These are phyloP conservation scores for Curvularia sp. DNA, from an alignment of 2,329 filamentous ascomycete species.

Conservation along the genomic window DNA sequence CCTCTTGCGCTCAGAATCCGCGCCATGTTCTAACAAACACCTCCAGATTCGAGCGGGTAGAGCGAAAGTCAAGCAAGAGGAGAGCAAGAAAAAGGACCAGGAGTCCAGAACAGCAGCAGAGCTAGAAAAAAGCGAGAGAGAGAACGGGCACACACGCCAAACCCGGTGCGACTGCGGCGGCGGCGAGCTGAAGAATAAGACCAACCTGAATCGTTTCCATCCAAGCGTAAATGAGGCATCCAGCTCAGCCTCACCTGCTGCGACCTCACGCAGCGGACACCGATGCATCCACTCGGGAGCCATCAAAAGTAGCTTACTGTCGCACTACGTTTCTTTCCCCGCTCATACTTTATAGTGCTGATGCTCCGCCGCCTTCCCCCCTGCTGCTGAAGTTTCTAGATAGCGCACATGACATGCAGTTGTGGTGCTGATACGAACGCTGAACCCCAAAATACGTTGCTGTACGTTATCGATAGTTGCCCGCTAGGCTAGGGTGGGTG, in stretches of 20 bases:
- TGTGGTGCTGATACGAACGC: too few relatives aligned
- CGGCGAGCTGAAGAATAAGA: conserved; percentile 9
- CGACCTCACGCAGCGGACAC: not conserved
- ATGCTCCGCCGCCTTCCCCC: too few relatives aligned
- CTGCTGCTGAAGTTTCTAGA: too few relatives aligned
- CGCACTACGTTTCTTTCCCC: conserved; percentile 2
- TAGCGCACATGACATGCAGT: too few relatives aligned
- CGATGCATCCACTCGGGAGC: conserved; percentile 9
- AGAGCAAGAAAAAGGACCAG: not conserved
- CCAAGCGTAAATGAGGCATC: conserved; percentile 7
- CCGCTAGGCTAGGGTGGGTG: too few relatives aligned
- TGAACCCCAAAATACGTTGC: too few relatives aligned
- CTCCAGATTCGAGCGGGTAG: not conserved
- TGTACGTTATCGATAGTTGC: too few relatives aligned
- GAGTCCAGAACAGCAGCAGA: not conserved
- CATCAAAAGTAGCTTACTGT: conserved; percentile 12
- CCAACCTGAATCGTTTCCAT: not conserved
- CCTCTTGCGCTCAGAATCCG: not conserved
- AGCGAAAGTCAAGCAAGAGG: not conserved
- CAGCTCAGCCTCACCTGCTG: conserved; percentile 18
- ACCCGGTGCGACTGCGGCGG: not conserved
- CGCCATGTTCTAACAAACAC: not conserved
- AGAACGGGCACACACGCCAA: not conserved
- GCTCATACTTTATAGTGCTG: too few relatives aligned
- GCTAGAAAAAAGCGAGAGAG: not conserved